Base-by-base conservation (phyloP, 140 eudicot species). In the Senecio squalidus region DNA sequence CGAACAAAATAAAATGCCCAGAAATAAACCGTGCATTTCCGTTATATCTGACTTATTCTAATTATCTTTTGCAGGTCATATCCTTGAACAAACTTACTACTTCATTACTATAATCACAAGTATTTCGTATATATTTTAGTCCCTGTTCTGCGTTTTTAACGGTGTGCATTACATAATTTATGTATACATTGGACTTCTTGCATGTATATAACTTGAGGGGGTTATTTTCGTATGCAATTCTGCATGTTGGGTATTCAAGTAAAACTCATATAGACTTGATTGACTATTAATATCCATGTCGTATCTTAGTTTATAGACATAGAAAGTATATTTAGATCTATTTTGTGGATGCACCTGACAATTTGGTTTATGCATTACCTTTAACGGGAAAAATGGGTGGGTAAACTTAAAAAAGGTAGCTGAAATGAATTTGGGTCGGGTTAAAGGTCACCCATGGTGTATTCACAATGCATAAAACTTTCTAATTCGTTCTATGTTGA, bases 61-160 rank as follows among this genome's bases (percentile, higher is more conserved):
- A 5, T 60, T 45, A 58, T 34, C 31, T 61, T 66, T 78, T 62
- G 83, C 97, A 89, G 97, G 97, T 80, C 95, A 89, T 89, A 89
- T 89, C 97, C 97, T 89, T 78, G 72, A 60, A 60, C 38, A 38
- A 55, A 16, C 50, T 45, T 22, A 21, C 45, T 41, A 17, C 55
- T 40, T 20, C 21, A 40, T 25, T 28, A 26, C 22, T 41, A 17
- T 62, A 40, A 46, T 51, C 31, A 69, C 30, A 51, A 8, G 29
- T 60, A 60, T 25, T 60, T 60, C 13, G 4, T 40, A 28, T 26
- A 47, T 55, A 26, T 46, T 55, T 58, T 73, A 46, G 34, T 24
- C 29, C 14, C 30, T 58, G 8, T 52, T 33, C 38, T 3, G 14
- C 29, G 9, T 22, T 51, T 20, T 22, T 17, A 7, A 45, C 29